These are phyloP conservation scores for Fusarium buharicum DNA, from an alignment of 2,329 filamentous ascomycete species.

Conservation along the genomic window DNA sequence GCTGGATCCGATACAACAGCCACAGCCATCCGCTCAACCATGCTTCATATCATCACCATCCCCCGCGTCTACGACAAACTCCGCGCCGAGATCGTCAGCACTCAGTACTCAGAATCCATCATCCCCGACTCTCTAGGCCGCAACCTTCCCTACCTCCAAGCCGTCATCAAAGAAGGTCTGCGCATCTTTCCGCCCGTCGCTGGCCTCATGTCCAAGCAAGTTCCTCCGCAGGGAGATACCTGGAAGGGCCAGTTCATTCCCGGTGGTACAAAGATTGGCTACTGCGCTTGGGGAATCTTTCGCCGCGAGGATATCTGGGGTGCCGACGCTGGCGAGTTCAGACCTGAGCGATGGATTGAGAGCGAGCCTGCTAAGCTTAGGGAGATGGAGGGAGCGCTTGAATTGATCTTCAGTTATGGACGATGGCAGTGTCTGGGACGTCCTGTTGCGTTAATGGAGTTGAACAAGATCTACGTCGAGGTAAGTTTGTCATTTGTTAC, in stretches of 20 bases:
- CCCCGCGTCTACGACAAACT: slow-evolving; percentile 59
- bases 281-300: slow-evolving; percentile 51
- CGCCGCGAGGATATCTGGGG: slow-evolving; percentile 51
- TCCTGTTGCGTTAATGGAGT: slow-evolving; percentile 53
- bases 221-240: slow-evolving; percentile 46
- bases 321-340: slow-evolving; percentile 48
- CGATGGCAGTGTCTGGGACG: slow-evolving; percentile 54
- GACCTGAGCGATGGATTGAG: slow-evolving; percentile 54
- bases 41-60: slow-evolving; percentile 64
- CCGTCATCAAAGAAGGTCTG: slow-evolving; percentile 61
- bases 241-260: slow-evolving; percentile 50
- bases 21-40: slow-evolving; percentile 62
- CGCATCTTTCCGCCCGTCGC: slow-evolving; percentile 53
- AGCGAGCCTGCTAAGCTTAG: slow-evolving; percentile 45
- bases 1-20: slow-evolving; percentile 69
- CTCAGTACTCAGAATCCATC: slow-evolving; percentile 29
- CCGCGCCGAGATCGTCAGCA: slow-evolving; percentile 44
- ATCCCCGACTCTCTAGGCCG: slow-evolving; percentile 51
- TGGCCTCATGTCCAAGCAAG: slow-evolving; percentile 52
- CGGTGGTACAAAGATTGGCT: slow-evolving; percentile 48
- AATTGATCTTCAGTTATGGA: slow-evolving; percentile 55
- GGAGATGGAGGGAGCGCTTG: slow-evolving; percentile 52
- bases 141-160: slow-evolving; percentile 56
- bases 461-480: slow-evolving; percentile 56
- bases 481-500: slow-evolving; percentile 26